These are phyloP conservation scores for Musa schizocarpa DNA, from an alignment of 176 grass and related monocot genomes.

Conservation along the genomic window DNA sequence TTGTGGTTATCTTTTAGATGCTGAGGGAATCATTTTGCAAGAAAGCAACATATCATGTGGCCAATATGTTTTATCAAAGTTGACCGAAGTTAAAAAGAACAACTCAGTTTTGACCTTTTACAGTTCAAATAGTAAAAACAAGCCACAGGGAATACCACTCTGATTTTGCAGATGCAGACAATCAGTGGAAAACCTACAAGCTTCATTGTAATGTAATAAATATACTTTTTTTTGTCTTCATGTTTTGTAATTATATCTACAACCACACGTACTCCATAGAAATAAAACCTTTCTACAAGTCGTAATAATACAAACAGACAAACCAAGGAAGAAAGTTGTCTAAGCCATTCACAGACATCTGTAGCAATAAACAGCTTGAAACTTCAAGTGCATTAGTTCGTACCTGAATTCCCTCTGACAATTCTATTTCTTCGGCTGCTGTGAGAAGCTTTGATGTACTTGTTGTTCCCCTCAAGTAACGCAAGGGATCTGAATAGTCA, in stretches of 20 bases:
- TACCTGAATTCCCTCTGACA: constrained; percentile 87
- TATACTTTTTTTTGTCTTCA: not conserved
- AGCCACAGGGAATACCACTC: too few relatives aligned
- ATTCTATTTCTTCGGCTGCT: constrained; percentile 51
- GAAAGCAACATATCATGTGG: too few relatives aligned
- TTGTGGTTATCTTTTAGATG: too few relatives aligned
- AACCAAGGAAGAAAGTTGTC: not conserved
- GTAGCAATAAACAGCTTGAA: not conserved
- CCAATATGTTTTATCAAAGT: too few relatives aligned
- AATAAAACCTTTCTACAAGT: not conserved
- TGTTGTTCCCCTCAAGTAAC: constrained; percentile 41
- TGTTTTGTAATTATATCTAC: not conserved
- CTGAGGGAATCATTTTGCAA: too few relatives aligned
- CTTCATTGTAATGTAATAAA: not conserved
- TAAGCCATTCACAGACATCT: not conserved
- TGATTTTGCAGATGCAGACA: too few relatives aligned
- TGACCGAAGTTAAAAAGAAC: too few relatives aligned
- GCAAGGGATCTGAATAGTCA: constrained; percentile 42
- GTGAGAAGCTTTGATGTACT: constrained; percentile 46
- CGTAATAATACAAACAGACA: not conserved
- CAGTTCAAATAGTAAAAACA: too few relatives aligned
- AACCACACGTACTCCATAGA: not conserved
- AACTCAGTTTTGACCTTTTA: too few relatives aligned
- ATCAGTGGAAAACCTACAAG: not conserved
- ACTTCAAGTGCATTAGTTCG: not conserved